phyloP scores from a whole-genome alignment of 1,284 basidiomycete genomes.

The Puccinia polysora region DNA sequence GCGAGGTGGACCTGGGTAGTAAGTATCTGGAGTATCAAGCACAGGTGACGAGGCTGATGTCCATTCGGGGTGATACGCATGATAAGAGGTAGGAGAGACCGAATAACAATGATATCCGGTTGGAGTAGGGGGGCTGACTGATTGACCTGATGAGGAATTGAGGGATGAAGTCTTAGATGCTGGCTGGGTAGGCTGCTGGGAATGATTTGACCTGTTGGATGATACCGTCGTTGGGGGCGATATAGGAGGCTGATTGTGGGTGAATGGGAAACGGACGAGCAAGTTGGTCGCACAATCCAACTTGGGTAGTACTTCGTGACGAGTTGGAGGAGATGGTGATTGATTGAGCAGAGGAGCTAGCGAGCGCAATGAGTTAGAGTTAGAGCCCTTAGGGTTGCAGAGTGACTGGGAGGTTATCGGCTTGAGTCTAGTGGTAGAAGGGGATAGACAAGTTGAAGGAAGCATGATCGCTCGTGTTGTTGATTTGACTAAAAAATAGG shows the following conservation, averaged over 20 bases:
- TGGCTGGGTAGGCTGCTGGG: too few relatives aligned
- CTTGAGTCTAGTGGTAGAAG: not conserved
- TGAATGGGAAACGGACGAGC: not conserved
- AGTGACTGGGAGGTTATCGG: slow-evolving; percentile 6
- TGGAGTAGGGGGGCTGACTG: slow-evolving; percentile 3
- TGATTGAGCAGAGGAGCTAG: slow-evolving; percentile 17
- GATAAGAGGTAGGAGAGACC: not conserved
- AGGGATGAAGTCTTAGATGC: too few relatives aligned
- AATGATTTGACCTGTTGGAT: too few relatives aligned
- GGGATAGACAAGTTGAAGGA: not conserved
- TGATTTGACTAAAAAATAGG: not conserved
- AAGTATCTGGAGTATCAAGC: not conserved
- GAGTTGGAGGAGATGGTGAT: not conserved
- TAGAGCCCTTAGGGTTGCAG: not conserved
- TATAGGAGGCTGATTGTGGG: not conserved
- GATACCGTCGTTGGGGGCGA: too few relatives aligned
- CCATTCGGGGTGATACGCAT: slow-evolving; percentile 16
- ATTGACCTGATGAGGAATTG: slow-evolving; percentile 4
- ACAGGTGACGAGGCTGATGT: slow-evolving; percentile 20
- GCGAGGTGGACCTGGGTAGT: not conserved
- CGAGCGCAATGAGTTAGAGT: slow-evolving; percentile 1
- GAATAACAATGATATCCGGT: not conserved
- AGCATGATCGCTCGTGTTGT: not conserved
- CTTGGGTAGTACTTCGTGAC: not conserved
- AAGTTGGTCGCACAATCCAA: not conserved